Evolutionary conservation across 2,329 filamentous ascomycete genomes (phyloP).

Genomic region (Fusarium piperis): DNA sequence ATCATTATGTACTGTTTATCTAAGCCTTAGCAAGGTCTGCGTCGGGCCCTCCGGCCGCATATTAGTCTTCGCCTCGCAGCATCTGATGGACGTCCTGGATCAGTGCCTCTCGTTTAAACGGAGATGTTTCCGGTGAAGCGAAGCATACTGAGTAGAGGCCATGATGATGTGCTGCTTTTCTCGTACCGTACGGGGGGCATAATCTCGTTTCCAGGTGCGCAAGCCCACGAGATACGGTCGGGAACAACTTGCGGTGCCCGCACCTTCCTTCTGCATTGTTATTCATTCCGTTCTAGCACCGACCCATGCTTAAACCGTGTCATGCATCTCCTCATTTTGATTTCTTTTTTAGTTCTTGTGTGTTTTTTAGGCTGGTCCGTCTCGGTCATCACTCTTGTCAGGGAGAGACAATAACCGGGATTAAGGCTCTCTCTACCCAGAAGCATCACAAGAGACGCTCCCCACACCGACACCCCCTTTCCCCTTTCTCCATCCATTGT

Average conservation of each 20-base stretch:
- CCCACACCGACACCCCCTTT: slow-evolving; percentile 26
- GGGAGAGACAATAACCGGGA: slow-evolving; percentile 31
- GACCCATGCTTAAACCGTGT: neutral
- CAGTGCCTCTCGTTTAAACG: neutral
- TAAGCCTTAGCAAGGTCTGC: neutral
- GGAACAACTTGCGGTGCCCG: slow-evolving; percentile 2
- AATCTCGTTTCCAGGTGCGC: slow-evolving; percentile 17
- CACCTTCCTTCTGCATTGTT: slow-evolving; percentile 3
- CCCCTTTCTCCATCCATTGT: slow-evolving; percentile 1
- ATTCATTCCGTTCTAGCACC: slow-evolving; percentile 18
- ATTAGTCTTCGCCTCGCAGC: neutral
- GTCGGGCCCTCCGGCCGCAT: slow-evolving; percentile 14
- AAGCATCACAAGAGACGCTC: slow-evolving; percentile 19
- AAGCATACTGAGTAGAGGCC: neutral
- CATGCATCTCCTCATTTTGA: neutral
- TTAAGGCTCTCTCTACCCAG: slow-evolving; percentile 10
- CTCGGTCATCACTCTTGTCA: slow-evolving; percentile 36
- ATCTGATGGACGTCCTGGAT: neutral
- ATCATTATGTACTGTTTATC: slow-evolving; percentile 1
- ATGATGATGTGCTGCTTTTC: neutral
- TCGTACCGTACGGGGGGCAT: neutral
- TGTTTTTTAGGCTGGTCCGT: neutral
- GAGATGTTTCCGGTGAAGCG: neutral
- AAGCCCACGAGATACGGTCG: neutral
- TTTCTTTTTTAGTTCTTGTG: slow-evolving; percentile 22